Evolutionary conservation across 2,329 filamentous ascomycete species (phyloP).

Genomic region (Colletotrichum musae): DNA sequence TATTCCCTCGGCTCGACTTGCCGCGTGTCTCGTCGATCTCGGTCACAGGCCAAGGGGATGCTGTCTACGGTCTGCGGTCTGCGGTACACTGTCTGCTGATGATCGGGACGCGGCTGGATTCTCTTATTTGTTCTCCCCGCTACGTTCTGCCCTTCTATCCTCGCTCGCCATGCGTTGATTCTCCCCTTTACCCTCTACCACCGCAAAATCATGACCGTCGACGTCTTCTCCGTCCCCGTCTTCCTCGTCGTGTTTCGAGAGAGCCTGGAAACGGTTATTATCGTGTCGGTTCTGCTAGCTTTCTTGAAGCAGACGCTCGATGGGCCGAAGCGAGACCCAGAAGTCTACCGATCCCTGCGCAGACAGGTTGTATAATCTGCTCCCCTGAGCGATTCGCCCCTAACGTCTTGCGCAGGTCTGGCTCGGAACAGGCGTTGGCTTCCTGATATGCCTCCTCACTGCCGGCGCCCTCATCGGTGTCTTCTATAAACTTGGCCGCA

Average conservation of each 20-base stretch:
- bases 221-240: slow-evolving; percentile 83
- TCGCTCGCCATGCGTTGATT: neutral
- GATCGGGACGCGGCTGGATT: slow-evolving; percentile 24
- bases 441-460: slow-evolving; percentile 73
- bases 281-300: slow-evolving; percentile 87
- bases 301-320: slow-evolving; percentile 87
- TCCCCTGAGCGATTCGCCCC: slow-evolving; percentile 1
- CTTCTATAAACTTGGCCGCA: slow-evolving; percentile 76
- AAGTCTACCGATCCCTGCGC: slow-evolving; percentile 76
- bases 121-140: slow-evolving; percentile 8
- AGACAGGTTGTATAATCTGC: slow-evolving; percentile 64
- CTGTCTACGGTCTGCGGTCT: neutral
- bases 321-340: slow-evolving; percentile 72
- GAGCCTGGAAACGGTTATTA: slow-evolving; percentile 85
- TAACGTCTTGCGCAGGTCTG: slow-evolving; percentile 63
- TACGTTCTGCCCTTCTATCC: neutral
- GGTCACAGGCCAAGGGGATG: slow-evolving; percentile 1
- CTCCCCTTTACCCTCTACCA: neutral
- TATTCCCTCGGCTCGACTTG: slow-evolving; percentile 21
- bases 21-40: neutral
- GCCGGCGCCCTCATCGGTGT: slow-evolving; percentile 77
- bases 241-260: slow-evolving; percentile 95
- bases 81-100: slow-evolving; percentile 23
- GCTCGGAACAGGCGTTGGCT: slow-evolving; percentile 70
- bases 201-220: slow-evolving; percentile 66